These are phyloP conservation scores for Aspergillus brunneoviolaceus DNA, from an alignment of 2,329 filamentous ascomycete species.

Conservation along the genomic window DNA sequence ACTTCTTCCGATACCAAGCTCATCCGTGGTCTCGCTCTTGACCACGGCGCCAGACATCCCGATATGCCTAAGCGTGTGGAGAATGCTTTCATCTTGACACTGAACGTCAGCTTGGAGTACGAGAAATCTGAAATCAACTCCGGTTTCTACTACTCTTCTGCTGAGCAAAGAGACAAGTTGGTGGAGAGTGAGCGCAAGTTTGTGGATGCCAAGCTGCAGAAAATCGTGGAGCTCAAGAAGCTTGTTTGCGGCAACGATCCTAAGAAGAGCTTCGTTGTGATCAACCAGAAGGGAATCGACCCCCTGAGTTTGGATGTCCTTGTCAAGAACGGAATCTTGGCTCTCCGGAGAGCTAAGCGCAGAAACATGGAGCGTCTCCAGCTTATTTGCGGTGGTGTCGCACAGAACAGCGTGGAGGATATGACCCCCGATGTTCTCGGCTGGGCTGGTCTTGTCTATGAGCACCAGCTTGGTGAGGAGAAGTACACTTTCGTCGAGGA, in stretches of 20 bases:
- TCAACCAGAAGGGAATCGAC: conserved; percentile 99
- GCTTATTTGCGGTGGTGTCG: conserved; percentile 83
- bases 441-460: conserved; percentile 95
- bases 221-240: conserved; percentile 98
- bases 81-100: conserved; percentile 89
- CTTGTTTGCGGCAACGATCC: conserved; percentile 90
- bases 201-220: conserved; percentile 92
- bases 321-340: conserved; percentile 97
- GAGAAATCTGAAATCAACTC: conserved; percentile 99
- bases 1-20: conserved; percentile 94
- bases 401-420: conserved; percentile 97
- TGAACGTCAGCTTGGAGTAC: conserved; percentile 97
- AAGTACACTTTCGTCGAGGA: conserved; percentile 99
- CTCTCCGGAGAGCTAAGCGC: conserved; percentile 89
- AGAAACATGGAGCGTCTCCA: conserved; percentile 99
- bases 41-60: conserved; percentile 93
- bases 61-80: conserved; percentile 97
- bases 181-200: conserved; percentile 96
- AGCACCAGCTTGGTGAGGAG: conserved; percentile 96
- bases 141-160: conserved; percentile 96
- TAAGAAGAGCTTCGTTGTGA: conserved; percentile 94
- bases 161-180: conserved; percentile 94
- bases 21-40: conserved; percentile 86
- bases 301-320: conserved; percentile 92
- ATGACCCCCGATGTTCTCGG: conserved; percentile 83